phyloP scores from a whole-genome alignment of 495 filamentous ascomycete species.

The Trichodelitschia bisporula region DNA sequence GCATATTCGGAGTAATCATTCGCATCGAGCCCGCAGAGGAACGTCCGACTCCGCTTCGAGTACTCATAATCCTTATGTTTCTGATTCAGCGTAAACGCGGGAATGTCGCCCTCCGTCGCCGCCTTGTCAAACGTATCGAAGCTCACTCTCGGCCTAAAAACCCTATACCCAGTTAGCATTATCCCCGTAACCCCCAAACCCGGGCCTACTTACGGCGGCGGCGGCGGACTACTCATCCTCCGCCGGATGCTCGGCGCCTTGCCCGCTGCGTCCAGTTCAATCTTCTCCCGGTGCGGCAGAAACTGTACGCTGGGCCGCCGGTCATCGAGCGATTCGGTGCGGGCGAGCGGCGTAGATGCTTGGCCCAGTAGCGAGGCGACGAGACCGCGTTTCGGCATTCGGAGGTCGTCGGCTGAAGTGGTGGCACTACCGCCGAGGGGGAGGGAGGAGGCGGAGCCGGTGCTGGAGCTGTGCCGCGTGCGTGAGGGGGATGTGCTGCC shows the following conservation, averaged over 20 bases:
- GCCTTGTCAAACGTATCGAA: slow-evolving; percentile 67
- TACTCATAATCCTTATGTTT: slow-evolving; percentile 80
- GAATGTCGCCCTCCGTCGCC: slow-evolving; percentile 6
- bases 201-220: neutral
- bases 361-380: too few species aligned
- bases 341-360: too few species aligned
- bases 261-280: too few species aligned
- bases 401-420: too few species aligned
- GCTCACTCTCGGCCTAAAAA: slow-evolving; percentile 43
- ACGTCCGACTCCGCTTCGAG: slow-evolving; percentile 64
- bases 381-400: too few species aligned
- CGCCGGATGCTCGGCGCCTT: neutral
- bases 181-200: too few species aligned
- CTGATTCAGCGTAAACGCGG: slow-evolving; percentile 49
- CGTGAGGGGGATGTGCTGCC: too few species aligned
- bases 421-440: too few species aligned
- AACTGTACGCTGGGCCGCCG: neutral
- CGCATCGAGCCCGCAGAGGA: slow-evolving; percentile 82
- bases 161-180: too few species aligned
- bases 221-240: neutral
- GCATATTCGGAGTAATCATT: slow-evolving; percentile 93
- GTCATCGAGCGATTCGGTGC: too few species aligned
- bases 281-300: neutral
- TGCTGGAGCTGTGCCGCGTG: too few species aligned
- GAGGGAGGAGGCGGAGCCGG: too few species aligned